phyloP scores from a whole-genome alignment of 176 grass and related monocot species.

The Triticum dicoccoides region DNA sequence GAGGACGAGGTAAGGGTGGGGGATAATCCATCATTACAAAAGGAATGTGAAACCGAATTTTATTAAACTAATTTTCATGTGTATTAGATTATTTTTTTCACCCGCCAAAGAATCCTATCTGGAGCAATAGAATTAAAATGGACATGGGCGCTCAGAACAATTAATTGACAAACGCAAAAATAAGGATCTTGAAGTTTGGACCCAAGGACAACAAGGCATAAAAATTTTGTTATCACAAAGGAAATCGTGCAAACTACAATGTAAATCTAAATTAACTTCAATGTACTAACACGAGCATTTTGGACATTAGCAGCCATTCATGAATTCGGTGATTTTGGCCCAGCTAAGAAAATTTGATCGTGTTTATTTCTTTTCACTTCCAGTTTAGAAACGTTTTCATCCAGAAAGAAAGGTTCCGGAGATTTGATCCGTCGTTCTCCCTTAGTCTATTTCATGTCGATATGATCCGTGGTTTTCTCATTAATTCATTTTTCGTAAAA shows the following conservation, averaged over 20 bases:
- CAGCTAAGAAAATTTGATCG: slow-evolving; percentile 35
- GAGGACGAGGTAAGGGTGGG: neutral
- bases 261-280: slow-evolving; percentile 71
- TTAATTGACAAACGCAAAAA: slow-evolving; percentile 53
- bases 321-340: slow-evolving; percentile 74
- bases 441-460: neutral
- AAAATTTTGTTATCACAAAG: slow-evolving; percentile 52
- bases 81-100: slow-evolving; percentile 29
- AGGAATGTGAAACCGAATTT: neutral
- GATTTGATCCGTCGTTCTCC: neutral
- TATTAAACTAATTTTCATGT: neutral
- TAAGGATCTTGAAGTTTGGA: slow-evolving; percentile 72
- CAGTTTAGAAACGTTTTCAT: neutral
- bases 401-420: neutral
- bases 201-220: slow-evolving; percentile 36
- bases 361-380: neutral
- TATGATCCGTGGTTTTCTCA: neutral
- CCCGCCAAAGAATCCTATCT: slow-evolving; percentile 67
- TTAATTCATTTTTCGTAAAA: neutral
- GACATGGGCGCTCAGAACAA: slow-evolving; percentile 65
- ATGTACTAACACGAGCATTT: slow-evolving; percentile 47
- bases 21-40: neutral
- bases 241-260: slow-evolving; percentile 32
- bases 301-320: slow-evolving; percentile 88
- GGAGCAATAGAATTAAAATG: slow-evolving; percentile 72